Evolutionary conservation across 768 basidiomycete genomes (phyloP).

Genomic region (Lyophyllum semitale): DNA sequence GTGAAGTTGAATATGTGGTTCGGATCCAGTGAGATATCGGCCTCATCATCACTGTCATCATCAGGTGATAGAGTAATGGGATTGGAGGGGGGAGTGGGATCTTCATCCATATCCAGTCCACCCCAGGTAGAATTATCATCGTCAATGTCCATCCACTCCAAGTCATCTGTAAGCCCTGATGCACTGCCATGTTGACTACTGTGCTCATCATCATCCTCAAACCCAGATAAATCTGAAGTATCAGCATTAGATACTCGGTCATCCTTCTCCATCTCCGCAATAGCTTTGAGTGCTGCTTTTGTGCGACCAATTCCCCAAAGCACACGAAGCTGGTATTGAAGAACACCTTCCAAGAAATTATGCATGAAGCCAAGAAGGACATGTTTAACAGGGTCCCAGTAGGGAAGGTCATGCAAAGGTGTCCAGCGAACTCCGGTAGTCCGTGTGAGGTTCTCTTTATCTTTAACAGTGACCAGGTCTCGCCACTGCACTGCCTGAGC

Average conservation of each 20-base stretch:
- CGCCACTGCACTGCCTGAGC: background rate
- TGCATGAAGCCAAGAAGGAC: background rate
- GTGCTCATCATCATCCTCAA: background rate
- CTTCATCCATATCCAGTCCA: no score
- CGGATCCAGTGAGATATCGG: background rate
- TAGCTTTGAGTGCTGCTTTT: no score
- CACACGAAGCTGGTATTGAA: no score
- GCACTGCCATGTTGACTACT: background rate
- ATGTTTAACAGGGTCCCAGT: background rate
- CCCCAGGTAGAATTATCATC: background rate
- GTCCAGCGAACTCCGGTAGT: background rate
- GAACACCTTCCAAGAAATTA: background rate
- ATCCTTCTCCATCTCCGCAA: background rate
- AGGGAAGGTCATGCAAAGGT: background rate
- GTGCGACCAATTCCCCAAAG: no score
- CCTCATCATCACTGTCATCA: background rate
- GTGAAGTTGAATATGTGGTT: constrained; percentile 14
- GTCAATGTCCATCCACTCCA: background rate
- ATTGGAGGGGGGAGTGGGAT: background rate
- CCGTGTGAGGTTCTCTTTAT: background rate
- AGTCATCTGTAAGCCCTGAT: background rate
- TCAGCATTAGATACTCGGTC: background rate
- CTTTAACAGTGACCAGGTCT: background rate
- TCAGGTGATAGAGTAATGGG: background rate
- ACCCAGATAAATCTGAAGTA: no score